phyloP scores from a whole-genome alignment of 352 stramenopile species.

The Globisporangium acanthophoron region DNA sequence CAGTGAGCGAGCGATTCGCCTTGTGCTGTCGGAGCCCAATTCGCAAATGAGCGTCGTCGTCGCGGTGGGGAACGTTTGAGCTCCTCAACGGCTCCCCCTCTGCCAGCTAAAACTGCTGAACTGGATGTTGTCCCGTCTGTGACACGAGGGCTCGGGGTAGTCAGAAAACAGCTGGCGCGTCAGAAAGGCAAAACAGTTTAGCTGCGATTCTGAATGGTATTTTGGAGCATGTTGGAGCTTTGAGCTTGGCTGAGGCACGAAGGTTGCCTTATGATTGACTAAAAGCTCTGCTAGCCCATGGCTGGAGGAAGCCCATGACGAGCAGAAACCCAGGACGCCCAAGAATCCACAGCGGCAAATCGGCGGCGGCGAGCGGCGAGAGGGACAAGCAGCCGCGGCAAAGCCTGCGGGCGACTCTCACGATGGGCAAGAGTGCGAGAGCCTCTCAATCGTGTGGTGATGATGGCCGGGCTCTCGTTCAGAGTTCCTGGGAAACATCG shows the following conservation, averaged over 20 bases:
- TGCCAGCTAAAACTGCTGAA: background rate
- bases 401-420: background rate
- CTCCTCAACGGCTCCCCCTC: slow-evolving; percentile 1
- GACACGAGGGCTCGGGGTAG: background rate
- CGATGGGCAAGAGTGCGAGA: too few relatives aligned
- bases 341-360: background rate
- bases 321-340: too few relatives aligned
- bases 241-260: too few relatives aligned
- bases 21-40: background rate
- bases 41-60: background rate
- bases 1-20: background rate
- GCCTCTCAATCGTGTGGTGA: too few relatives aligned
- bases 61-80: background rate
- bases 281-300: too few relatives aligned
- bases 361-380: too few relatives aligned
- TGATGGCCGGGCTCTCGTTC: too few relatives aligned
- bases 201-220: too few relatives aligned
- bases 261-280: too few relatives aligned
- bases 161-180: background rate
- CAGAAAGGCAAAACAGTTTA: background rate
- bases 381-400: background rate
- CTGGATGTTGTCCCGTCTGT: background rate
- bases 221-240: too few relatives aligned
- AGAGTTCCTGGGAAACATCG: too few relatives aligned
- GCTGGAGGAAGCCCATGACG: too few relatives aligned